These are phyloP conservation scores for Penstemon davidsonii DNA, from an alignment of 257 asterid species.

Conservation along the genomic window DNA sequence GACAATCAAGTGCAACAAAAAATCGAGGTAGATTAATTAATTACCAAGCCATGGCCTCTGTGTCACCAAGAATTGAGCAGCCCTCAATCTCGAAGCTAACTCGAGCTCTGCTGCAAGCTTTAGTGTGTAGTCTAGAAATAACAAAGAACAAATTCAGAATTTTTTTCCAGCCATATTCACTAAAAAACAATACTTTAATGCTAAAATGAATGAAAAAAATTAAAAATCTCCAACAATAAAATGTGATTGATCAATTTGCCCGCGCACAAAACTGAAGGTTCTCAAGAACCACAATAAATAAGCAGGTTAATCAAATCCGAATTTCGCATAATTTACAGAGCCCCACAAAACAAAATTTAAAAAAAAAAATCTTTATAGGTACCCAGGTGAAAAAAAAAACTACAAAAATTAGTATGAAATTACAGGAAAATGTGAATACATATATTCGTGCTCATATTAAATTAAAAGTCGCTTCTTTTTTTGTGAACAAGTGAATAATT, in stretches of 20 bases:
- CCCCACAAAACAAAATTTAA: neutral
- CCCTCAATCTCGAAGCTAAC: conserved; percentile 62
- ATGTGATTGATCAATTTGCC: neutral
- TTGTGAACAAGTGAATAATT: neutral
- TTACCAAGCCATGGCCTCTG: conserved; percentile 98
- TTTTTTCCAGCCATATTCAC: neutral
- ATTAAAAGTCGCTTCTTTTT: neutral
- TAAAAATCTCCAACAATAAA: neutral
- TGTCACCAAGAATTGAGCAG: conserved; percentile 72
- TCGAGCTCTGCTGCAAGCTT: conserved; percentile 78
- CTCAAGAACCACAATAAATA: neutral
- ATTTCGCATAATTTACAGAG: neutral
- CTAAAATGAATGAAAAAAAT: conserved; percentile 2
- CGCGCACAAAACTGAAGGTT: neutral
- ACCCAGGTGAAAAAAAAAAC: conserved; percentile 16
- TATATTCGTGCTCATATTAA: neutral
- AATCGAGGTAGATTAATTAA: neutral
- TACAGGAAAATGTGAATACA: neutral
- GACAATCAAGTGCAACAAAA: neutral
- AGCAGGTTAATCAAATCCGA: neutral
- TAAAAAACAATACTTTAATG: neutral
- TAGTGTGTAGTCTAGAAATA: conserved; percentile 52
- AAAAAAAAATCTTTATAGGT: neutral
- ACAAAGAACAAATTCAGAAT: conserved; percentile 10
- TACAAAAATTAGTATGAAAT: conserved; percentile 14